These are phyloP conservation scores for Solanum sitiens DNA, from an alignment of 257 asterid species.

Conservation along the genomic window DNA sequence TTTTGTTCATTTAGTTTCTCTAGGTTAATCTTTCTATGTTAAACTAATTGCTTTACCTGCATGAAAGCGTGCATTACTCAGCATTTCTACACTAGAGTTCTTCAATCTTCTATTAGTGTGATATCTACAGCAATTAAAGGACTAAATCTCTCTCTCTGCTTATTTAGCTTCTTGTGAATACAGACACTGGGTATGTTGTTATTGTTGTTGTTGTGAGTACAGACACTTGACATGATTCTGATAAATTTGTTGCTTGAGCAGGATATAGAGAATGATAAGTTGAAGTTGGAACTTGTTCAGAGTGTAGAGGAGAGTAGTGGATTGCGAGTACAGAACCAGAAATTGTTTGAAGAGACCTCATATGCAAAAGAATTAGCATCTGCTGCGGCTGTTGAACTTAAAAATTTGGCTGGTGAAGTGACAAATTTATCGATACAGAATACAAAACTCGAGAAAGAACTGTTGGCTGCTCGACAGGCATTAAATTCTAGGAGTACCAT, in stretches of 20 bases:
- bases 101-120: not conserved
- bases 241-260: slow-evolving; percentile 17
- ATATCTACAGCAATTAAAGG: not conserved
- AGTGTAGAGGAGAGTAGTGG: slow-evolving; percentile 83
- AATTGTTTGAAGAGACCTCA: slow-evolving; percentile 86
- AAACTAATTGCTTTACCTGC: not conserved
- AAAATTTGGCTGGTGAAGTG: slow-evolving; percentile 87
- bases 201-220: not conserved
- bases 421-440: slow-evolving; percentile 80
- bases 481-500: slow-evolving; percentile 40
- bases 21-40: not conserved
- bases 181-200: not conserved
- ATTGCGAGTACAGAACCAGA: slow-evolving; percentile 69
- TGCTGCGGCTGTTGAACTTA: slow-evolving; percentile 94
- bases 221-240: not conserved
- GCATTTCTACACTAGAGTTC: not conserved
- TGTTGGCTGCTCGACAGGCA: slow-evolving; percentile 52
- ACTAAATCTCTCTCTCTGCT: not conserved
- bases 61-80: not conserved
- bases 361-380: slow-evolving; percentile 98
- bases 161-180: not conserved
- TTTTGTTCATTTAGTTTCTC: not conserved
- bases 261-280: slow-evolving; percentile 84
- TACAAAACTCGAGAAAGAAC: slow-evolving; percentile 71
- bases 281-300: slow-evolving; percentile 68